phyloP scores from a whole-genome alignment of 805 yeast genomes.

The Phaffomyces thermotolerans region DNA sequence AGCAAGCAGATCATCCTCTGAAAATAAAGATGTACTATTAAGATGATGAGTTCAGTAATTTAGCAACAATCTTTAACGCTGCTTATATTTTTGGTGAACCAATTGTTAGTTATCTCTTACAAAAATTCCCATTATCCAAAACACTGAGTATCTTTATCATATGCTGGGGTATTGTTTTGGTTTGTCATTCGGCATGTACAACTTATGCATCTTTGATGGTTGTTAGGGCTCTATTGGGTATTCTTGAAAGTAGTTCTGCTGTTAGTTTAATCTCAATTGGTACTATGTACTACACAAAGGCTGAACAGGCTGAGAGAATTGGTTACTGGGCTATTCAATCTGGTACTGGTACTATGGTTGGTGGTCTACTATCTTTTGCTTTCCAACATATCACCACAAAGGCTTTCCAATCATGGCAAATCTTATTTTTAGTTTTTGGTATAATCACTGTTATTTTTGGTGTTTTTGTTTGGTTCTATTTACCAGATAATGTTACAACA shows the following conservation, averaged over 20 bases:
- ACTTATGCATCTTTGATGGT: conserved; percentile 45
- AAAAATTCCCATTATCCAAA: conserved; percentile 45
- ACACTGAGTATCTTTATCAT: conserved; percentile 35
- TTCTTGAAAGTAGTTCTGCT: conserved; percentile 44
- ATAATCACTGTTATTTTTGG: conserved; percentile 43
- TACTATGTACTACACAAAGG: conserved; percentile 50
- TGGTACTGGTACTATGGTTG: conserved; percentile 37
- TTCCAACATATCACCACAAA: conserved; percentile 41
- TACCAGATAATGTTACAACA: conserved; percentile 41
- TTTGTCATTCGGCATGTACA: conserved; percentile 42
- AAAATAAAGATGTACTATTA: neutral
- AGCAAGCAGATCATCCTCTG: conserved; percentile 3
- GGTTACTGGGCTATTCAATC: conserved; percentile 47
- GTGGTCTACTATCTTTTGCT: conserved; percentile 38
- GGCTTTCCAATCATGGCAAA: conserved; percentile 44
- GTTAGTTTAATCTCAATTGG: conserved; percentile 46
- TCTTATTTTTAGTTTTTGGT: conserved; percentile 48
- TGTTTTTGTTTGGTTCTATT: conserved; percentile 28
- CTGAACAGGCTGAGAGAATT: conserved; percentile 42
- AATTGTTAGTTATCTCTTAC: conserved; percentile 35
- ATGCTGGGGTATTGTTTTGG: conserved; percentile 43
- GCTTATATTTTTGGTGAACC: conserved; percentile 47
- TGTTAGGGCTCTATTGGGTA: conserved; percentile 41
- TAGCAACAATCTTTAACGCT: conserved; percentile 44
- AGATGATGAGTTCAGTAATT: conserved; percentile 29